A percentile compares a stretch with the other conserved stretches of the same genome.
Conservation (phyloP, 805 yeast species). For the Candida maesae region DNA sequence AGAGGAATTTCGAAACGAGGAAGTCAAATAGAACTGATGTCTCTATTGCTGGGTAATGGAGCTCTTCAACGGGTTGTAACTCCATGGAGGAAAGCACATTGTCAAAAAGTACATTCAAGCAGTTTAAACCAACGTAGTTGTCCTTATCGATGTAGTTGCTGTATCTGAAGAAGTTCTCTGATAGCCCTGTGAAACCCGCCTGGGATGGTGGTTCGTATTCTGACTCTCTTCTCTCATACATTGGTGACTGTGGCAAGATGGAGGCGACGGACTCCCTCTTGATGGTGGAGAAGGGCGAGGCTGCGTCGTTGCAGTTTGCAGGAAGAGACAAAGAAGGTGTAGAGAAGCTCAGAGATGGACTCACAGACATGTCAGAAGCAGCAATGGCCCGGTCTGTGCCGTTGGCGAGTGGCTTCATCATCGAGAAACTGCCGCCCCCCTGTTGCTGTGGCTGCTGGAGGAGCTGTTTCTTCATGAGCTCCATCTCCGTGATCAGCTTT, state of each 20-base stretch:
- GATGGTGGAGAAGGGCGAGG: not conserved
- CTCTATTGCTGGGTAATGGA: conserved; percentile 28
- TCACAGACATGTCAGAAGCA: not conserved
- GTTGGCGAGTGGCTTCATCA: conserved; percentile 1
- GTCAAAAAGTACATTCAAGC: conserved; percentile 21
- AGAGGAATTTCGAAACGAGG: conserved; percentile 18
- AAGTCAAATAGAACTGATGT: conserved; percentile 20
- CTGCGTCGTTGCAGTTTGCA: not conserved
- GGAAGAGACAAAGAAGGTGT: conserved; percentile 1
- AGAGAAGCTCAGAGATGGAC: not conserved
- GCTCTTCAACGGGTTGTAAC: conserved; percentile 26
- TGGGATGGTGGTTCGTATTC: not conserved
- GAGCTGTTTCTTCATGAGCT: conserved; percentile 21
- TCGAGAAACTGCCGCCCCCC: too few species aligned
- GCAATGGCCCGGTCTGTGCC: conserved; percentile 2
- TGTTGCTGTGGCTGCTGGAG: conserved; percentile 2
- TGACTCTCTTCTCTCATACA: not conserved
- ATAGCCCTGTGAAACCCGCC: conserved; percentile 6
- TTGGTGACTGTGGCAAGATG: not conserved
- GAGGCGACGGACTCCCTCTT: conserved; percentile 11
- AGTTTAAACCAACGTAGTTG: conserved; percentile 25
- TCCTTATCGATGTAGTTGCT: conserved; percentile 24
- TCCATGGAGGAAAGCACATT: conserved; percentile 13
- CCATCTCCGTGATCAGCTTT: conserved; percentile 34
- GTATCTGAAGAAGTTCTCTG: conserved; percentile 24